These are phyloP conservation scores for Phytophthora nicotianae DNA, from an alignment of 352 stramenopile species.

Conservation along the genomic window DNA sequence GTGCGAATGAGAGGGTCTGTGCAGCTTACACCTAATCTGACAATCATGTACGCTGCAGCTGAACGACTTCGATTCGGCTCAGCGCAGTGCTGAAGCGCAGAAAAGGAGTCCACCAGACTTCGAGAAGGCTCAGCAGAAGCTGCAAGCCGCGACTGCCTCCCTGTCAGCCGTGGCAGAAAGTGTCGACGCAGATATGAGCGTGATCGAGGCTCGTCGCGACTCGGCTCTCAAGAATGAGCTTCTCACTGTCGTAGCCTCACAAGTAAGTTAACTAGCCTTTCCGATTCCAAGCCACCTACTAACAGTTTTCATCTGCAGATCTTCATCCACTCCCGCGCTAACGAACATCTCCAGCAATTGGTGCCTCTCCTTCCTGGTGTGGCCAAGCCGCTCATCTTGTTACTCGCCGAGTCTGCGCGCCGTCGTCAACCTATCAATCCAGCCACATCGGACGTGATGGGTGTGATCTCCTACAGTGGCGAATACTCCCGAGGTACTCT, in stretches of 20 bases:
- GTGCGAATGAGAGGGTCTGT: slow-evolving; percentile 14
- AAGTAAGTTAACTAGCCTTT: slow-evolving; percentile 30
- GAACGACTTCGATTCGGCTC: slow-evolving; percentile 76
- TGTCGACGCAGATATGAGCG: slow-evolving; percentile 70
- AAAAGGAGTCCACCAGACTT: slow-evolving; percentile 68
- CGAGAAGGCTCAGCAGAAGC: slow-evolving; percentile 68
- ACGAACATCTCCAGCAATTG: slow-evolving; percentile 79
- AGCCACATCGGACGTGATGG: slow-evolving; percentile 44
- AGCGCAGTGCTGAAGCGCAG: slow-evolving; percentile 63
- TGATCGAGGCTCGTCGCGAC: slow-evolving; percentile 61
- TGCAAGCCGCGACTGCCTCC: slow-evolving; percentile 49
- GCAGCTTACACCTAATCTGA: slow-evolving; percentile 1
- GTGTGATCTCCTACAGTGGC: slow-evolving; percentile 65
- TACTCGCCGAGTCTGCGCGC: slow-evolving; percentile 63
- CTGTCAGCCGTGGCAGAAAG: slow-evolving; percentile 61
- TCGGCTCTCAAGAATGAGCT: slow-evolving; percentile 82
- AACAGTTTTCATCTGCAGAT: slow-evolving; percentile 31
- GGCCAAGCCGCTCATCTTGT: slow-evolving; percentile 56
- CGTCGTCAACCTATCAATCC: slow-evolving; percentile 55
- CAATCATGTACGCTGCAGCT: slow-evolving; percentile 37
- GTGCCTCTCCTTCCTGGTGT: slow-evolving; percentile 70
- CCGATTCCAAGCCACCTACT: not conserved
- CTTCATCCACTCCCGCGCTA: slow-evolving; percentile 63
- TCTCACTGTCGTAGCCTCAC: slow-evolving; percentile 72
- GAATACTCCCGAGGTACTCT: slow-evolving; percentile 49